Evolutionary conservation across 345 rosid genomes (phyloP), one percentile per base, ranked within the genome.

Genomic region (Brassica nigra): DNA sequence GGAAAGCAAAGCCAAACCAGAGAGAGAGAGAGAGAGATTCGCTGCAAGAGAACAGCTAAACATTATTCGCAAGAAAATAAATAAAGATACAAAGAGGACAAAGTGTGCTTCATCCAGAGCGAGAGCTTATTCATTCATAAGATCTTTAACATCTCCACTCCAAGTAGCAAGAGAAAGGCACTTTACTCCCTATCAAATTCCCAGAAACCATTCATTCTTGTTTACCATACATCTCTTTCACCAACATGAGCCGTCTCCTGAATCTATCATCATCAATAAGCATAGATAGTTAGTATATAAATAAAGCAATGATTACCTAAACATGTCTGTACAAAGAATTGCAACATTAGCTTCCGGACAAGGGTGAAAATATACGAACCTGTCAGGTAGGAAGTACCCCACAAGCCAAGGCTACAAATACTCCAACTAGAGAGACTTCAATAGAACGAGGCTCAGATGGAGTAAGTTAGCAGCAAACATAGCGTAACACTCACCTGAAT

Each of bases 81-180:
- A 70, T 57, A 8, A 29, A 42, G 33, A 44, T n/a, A n/a, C 57
- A 49, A 49, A 18, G 4, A 55, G 42, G 42, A 65, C 6, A 65
- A 66, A 73, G 63, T 44, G 69, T 68, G 58, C 33, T 68, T 79
- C 54, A 79, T 73, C 69, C 8, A 73, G 82, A 79, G 75, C 66
- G 23, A 79, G 78, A 70, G 78, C 67, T 80, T 69, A 74, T 68
- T 80, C 76, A 73, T 61, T 74, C 72, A 69, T 79, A 78, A 36
- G 68, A 63, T 79, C 63, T 79, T 49, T 18, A 49, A 78, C 63
- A 78, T 78, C 74, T 66, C 78, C 78, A 79, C 68, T 71, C 29
- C 83, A 80, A 61, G 76, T 74, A 80, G 79, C 72, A 80, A 64
- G 71, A 80, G 4, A 70, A 75, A 80, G 18, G 57, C 57, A n/a